Base-by-base conservation (phyloP, 371 early-diverging fungal species). In the Zopfochytrium polystomum region DNA sequence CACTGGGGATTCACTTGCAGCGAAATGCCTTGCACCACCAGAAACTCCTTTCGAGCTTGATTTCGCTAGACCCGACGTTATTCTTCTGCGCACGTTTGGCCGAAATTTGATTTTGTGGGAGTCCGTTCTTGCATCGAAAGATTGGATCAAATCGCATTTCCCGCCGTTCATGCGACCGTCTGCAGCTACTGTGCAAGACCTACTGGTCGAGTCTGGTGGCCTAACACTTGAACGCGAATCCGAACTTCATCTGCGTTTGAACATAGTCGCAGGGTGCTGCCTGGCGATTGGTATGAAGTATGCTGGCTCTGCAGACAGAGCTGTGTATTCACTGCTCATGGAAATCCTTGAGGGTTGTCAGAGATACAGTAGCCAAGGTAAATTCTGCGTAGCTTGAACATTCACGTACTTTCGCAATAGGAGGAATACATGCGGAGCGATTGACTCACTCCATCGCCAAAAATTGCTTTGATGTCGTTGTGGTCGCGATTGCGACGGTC, bases 251-350 rank as follows among this genome's bases (percentile, higher is more conserved):
- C 84, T 85, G 1, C 76, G 74, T 52, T 86, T 78, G 62, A 75
- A 80, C 49, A 85, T 89, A 23, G 60, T 86, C 11, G 79, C 87
- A n/a, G 95, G 93, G 0, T 80, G 87, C 0, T 90, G 90, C 64
- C 80, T 92, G 52, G 79, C 83, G 7, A 72, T 95, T 1, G 91
- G 87, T 0, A 73, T 95, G 13, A 85, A 86, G 31, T 90, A 74
- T 66, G 93, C 92, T 1, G 95, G 95, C 0, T 80, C 93, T 0
- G 76, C 74, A 4, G 73, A 90, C 52, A 55, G 67, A 34, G 50
- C 59, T 1, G 89, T 87, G 0, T 70, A 77, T 80, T 48, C 43
- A 63, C 18, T 80, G 27, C 48, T 89, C 3, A 48, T 83, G n/a
- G 31, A 58, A 5, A 66, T 74, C 34, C 58, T 89, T 7, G 83